Percentiles rank a stretch among this genome's conserved stretches.
Evolutionary conservation across 495 filamentous ascomycete genomes (phyloP).

Genomic region (Ascobolus immersus): DNA sequence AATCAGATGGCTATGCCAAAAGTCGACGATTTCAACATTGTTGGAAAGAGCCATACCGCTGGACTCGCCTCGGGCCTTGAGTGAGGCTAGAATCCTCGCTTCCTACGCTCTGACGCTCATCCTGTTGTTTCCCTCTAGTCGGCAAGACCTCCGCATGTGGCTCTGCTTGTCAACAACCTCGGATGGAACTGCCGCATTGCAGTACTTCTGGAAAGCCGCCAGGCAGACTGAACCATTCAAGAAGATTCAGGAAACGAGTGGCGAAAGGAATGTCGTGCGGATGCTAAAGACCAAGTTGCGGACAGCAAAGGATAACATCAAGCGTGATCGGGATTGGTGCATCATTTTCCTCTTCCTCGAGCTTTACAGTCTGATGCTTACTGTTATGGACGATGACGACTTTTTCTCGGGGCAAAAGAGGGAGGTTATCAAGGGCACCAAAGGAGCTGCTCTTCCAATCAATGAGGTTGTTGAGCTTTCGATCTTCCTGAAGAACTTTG

Average conservation of each 20-base stretch:
- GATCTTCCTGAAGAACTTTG: constrained; percentile 74
- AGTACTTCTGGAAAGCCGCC: constrained; percentile 70
- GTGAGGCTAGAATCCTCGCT: constrained; percentile 50
- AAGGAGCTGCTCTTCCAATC: constrained; percentile 27
- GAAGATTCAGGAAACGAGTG: constrained; percentile 27
- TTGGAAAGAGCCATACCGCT: not conserved
- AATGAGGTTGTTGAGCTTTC: constrained; percentile 47
- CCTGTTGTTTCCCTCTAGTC: constrained; percentile 55
- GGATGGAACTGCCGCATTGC: constrained; percentile 42
- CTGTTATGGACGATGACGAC: constrained; percentile 82
- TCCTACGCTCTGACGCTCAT: constrained; percentile 69
- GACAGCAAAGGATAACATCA: constrained; percentile 6
- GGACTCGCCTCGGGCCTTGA: constrained; percentile 8
- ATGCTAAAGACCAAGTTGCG: constrained; percentile 25
- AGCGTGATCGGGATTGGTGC: constrained; percentile 41
- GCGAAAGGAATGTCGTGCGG: constrained; percentile 30
- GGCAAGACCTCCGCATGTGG: constrained; percentile 89
- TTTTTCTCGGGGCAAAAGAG: constrained; percentile 24
- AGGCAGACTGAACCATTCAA: constrained; percentile 39
- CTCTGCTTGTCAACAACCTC: constrained; percentile 57
- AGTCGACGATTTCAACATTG: constrained; percentile 18
- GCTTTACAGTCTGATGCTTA: constrained; percentile 72
- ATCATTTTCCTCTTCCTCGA: constrained; percentile 79
- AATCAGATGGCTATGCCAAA: constrained; percentile 36
- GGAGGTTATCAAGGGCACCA: constrained; percentile 10